Evolutionary conservation across 441 rosid species (phyloP), one percentile per base, ranked within the genome.

Genomic region (Gossypium gossypioides): DNA sequence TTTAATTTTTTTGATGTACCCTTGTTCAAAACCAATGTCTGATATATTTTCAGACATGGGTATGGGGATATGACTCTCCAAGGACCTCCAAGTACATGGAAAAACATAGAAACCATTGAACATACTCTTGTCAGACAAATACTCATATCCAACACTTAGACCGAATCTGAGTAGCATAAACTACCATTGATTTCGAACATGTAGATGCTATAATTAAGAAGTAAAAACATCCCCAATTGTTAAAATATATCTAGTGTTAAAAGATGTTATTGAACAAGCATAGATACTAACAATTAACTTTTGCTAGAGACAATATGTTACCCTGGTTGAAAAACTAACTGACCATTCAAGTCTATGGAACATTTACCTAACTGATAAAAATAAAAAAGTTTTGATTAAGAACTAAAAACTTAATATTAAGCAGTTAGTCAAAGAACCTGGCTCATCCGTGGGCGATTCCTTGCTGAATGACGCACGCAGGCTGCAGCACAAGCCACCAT

Each of bases 401-500:
- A 21, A 16, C 7, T 42, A 72, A 27, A 32, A 70, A 62, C 68
- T 15, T 52, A 54, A 56, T 2, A 57, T 48, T 13, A 19, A 29
- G 42, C 56, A 44, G 50, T 19, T 51, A 22, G 16, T 67, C n/a
- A 48, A 58, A 75, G 60, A 79, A 88, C 92, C 89, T 88, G 88
- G 74, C 89, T 88, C 87, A 86, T 88, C 16, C 76, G 83, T 48
- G 90, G 92, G 3, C 90, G 86, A 34, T 69, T 78, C 70, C 83
- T 82, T 0, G 89, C 83, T 5, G 90, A 88, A 72, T 85, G 86
- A 9, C 85, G 90, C 19, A 88, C 86, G 25, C 87, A 79, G 68
- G 91, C 88, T 7, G 91, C 93, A 74, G 91, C 89, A 22, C 91
- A 88, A 70, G 90, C 84, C 54, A 84, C 84, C 83, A 85, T 77